Conservation (phyloP, 306 rosid species). For the Chamaecrista fasciculata region DNA sequence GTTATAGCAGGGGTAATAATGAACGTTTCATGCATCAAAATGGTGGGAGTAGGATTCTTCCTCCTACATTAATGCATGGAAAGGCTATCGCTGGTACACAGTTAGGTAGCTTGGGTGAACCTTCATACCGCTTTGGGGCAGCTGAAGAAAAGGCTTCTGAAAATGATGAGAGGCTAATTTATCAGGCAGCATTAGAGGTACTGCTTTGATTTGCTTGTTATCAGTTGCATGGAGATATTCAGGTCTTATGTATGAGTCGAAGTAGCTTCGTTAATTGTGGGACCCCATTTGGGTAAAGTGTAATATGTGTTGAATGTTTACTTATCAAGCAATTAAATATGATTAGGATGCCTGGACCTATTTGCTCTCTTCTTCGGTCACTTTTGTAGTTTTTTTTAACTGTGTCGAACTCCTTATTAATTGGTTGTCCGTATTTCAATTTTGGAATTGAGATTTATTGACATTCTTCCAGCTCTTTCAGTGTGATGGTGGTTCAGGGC, state of each 20-base stretch:
- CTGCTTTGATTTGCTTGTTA: not conserved
- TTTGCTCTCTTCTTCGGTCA: not conserved
- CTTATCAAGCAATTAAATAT: slow-evolving; percentile 11
- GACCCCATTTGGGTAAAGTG: slow-evolving; percentile 3
- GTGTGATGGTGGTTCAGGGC: not conserved
- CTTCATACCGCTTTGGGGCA: slow-evolving; percentile 49
- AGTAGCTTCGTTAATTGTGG: not conserved
- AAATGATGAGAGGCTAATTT: slow-evolving; percentile 78
- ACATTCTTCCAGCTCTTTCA: not conserved
- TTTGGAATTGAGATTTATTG: not conserved
- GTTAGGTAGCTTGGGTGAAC: slow-evolving; percentile 56
- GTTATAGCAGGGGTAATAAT: slow-evolving; percentile 44
- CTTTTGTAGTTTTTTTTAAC: not conserved
- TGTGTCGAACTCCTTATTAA: not conserved
- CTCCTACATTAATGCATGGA: slow-evolving; percentile 56
- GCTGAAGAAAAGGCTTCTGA: slow-evolving; percentile 68
- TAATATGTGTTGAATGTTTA: slow-evolving; percentile 17
- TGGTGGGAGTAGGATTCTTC: slow-evolving; percentile 58
- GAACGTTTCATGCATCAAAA: slow-evolving; percentile 46
- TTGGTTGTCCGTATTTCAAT: slow-evolving; percentile 7
- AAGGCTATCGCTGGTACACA: slow-evolving; percentile 48
- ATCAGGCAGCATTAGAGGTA: slow-evolving; percentile 93
- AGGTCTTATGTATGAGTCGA: slow-evolving; percentile 3
- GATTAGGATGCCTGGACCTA: slow-evolving; percentile 13
- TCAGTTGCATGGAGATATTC: slow-evolving; percentile 21